Evolutionary conservation across 2,329 filamentous ascomycete species (phyloP), one percentile per base, ranked within the genome.

Genomic region (Pyrenochaeta sp.): DNA sequence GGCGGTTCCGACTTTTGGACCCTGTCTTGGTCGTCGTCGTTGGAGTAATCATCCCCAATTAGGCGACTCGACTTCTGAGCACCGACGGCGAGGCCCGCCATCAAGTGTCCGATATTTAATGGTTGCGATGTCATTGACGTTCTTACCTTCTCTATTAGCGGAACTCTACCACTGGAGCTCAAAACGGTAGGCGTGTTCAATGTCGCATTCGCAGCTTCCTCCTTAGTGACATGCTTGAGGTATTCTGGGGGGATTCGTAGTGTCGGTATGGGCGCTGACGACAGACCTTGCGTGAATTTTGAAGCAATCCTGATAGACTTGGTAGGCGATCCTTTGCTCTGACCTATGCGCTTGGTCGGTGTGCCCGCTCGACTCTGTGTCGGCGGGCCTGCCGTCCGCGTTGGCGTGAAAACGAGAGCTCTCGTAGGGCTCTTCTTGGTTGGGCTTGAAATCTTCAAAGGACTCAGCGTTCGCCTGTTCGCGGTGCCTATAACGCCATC

Each of bases 91-190:
- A 62, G 53, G 2, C 56, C 53, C 0, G 65, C 64, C 56, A 66
- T 66, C 24, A 67, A 46, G 5, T 65, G 58, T 12, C 65, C 64
- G 3, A 67, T 68, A 9, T 65, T 55, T 4, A 50, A 46, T 34
- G 58, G 54, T 12, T 32, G 30, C n/a, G 44, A 58, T 15, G 45
- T 53, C 25, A n/a, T 42, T 25, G 36, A 27, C n/a, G 27, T 4
- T 24, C 45, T 8, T 30, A 10, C 9, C 13, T 43, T 52, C 28
- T 19, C 4, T 5, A 13, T n/a, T 28, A 7, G 10, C 22, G 24
- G 12, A 15, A 25, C 12, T 19, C 3, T 13, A 28, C 15, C 27
- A 19, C n/a, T 10, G 4, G 28, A 22, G 6, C 7, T 34, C 5
- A 28, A 15, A 19, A 9, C 25, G 9, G 44, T 5, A 32, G 44